Conservation (phyloP, 495 filamentous ascomycete species). For the Sphaerosporella brunnea region DNA sequence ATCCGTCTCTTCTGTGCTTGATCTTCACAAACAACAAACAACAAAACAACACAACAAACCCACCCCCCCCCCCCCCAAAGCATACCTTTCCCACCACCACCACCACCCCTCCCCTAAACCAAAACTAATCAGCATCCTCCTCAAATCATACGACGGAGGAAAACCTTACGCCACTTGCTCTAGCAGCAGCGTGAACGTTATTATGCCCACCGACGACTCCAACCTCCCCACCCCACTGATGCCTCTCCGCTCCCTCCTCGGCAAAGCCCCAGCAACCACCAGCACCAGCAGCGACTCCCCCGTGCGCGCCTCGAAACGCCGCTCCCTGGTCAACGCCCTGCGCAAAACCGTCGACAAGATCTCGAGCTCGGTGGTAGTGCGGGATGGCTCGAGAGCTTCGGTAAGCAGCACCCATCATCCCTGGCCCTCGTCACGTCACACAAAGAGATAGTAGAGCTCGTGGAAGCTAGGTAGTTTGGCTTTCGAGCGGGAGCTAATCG, state of each 20-base stretch:
- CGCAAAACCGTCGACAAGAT: slow-evolving; percentile 1
- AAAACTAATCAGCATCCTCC: no score
- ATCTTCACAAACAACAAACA: no score
- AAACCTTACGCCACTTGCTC: no score
- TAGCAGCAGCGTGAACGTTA: no score
- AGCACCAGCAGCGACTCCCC: not conserved
- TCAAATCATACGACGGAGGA: no score
- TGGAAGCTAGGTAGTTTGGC: no score
- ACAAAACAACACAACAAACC: no score
- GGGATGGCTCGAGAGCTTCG: not conserved
- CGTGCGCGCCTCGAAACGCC: not conserved
- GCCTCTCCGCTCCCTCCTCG: slow-evolving; percentile 1
- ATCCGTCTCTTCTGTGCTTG: no score
- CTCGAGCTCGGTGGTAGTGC: not conserved
- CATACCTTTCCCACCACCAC: no score
- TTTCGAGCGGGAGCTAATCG: slow-evolving; percentile 3
- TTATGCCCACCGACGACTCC: no score
- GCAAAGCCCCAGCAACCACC: not conserved
- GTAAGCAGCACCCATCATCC: not conserved
- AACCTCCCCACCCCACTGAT: slow-evolving; percentile 1
- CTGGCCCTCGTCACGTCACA: not conserved
- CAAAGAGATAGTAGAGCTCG: not conserved
- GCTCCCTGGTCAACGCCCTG: slow-evolving; percentile 1
- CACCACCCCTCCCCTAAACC: no score
- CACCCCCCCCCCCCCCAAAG: no score